Evolutionary conservation across 1,284 basidiomycete genomes (phyloP).

Genomic region (Papiliotrema laurentii): DNA sequence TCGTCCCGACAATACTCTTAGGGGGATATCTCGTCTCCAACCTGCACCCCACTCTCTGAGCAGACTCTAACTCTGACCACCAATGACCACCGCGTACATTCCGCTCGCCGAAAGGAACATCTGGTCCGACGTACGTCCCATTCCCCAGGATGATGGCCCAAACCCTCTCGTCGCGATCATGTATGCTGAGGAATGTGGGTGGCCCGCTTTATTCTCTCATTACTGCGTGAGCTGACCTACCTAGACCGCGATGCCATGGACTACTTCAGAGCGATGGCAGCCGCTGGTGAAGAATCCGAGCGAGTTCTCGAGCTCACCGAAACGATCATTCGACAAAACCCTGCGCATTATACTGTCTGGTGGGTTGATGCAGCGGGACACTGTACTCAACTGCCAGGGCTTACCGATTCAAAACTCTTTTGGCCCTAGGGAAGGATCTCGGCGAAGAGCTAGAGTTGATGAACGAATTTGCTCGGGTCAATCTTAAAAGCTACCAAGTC

Average conservation of each 20-base stretch:
- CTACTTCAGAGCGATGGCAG: slow-evolving; percentile 80
- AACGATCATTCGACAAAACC: slow-evolving; percentile 76
- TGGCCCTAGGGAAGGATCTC: slow-evolving; percentile 63
- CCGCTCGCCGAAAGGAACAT: slow-evolving; percentile 63
- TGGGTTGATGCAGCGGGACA: slow-evolving; percentile 37
- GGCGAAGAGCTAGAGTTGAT: slow-evolving; percentile 71
- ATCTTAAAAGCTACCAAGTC: slow-evolving; percentile 91
- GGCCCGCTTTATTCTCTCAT: neutral
- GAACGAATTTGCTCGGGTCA: slow-evolving; percentile 73
- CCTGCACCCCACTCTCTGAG: neutral
- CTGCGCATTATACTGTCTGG: slow-evolving; percentile 94
- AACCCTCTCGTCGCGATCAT: slow-evolving; percentile 82
- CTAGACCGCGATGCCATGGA: slow-evolving; percentile 89
- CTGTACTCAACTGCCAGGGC: slow-evolving; percentile 1
- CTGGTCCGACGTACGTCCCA: slow-evolving; percentile 73
- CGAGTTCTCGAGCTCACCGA: slow-evolving; percentile 82
- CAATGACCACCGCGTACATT: slow-evolving; percentile 25
- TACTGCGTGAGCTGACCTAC: slow-evolving; percentile 4
- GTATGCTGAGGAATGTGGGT: slow-evolving; percentile 79
- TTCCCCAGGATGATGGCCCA: slow-evolving; percentile 71
- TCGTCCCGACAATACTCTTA: too few species aligned
- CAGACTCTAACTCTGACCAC: too few species aligned
- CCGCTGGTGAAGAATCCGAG: slow-evolving; percentile 66
- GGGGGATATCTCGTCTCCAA: too few species aligned
- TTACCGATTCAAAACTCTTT: slow-evolving; percentile 78